Evolutionary conservation across 2,329 filamentous ascomycete species (phyloP).

Genomic region (Periglandula ipomoeae): DNA sequence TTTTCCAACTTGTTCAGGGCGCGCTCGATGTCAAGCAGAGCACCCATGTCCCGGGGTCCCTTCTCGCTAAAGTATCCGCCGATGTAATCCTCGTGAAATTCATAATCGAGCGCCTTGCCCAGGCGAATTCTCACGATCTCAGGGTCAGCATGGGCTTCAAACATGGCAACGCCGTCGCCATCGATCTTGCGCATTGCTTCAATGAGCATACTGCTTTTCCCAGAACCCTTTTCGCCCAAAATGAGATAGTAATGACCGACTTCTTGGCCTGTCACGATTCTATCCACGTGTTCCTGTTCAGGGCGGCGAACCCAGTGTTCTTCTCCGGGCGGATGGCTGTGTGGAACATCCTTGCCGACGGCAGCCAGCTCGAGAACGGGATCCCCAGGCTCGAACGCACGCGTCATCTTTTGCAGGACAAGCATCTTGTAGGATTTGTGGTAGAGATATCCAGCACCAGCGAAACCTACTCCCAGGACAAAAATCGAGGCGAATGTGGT

Average conservation of each 20-base stretch:
- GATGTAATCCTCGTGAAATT: slow-evolving; percentile 97
- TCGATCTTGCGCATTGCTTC: slow-evolving; percentile 92
- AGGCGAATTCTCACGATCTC: slow-evolving; percentile 92
- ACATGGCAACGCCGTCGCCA: slow-evolving; percentile 85
- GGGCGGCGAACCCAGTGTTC: slow-evolving; percentile 67
- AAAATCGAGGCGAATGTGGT: slow-evolving; percentile 69
- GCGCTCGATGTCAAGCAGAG: slow-evolving; percentile 87
- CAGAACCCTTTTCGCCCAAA: slow-evolving; percentile 90
- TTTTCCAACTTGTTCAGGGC: slow-evolving; percentile 98
- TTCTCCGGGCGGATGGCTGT: slow-evolving; percentile 28
- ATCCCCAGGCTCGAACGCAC: slow-evolving; percentile 86
- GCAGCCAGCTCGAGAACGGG: slow-evolving; percentile 77
- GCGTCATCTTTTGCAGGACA: slow-evolving; percentile 85
- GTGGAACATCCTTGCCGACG: slow-evolving; percentile 46
- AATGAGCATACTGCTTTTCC: slow-evolving; percentile 92
- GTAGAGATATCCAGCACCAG: slow-evolving; percentile 64
- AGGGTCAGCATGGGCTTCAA: slow-evolving; percentile 88
- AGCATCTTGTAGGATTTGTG: slow-evolving; percentile 82
- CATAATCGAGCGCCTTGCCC: slow-evolving; percentile 89
- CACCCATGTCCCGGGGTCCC: slow-evolving; percentile 84
- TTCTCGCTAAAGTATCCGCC: slow-evolving; percentile 92
- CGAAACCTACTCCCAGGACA: slow-evolving; percentile 58
- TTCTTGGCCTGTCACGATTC: slow-evolving; percentile 66
- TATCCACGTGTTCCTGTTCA: slow-evolving; percentile 73
- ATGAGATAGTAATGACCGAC: slow-evolving; percentile 84